Percentiles rank a stretch among this genome's conserved stretches.
These are phyloP conservation scores for Orobanche coerulescens DNA, from an alignment of 257 asterid genomes.

Conservation along the genomic window DNA sequence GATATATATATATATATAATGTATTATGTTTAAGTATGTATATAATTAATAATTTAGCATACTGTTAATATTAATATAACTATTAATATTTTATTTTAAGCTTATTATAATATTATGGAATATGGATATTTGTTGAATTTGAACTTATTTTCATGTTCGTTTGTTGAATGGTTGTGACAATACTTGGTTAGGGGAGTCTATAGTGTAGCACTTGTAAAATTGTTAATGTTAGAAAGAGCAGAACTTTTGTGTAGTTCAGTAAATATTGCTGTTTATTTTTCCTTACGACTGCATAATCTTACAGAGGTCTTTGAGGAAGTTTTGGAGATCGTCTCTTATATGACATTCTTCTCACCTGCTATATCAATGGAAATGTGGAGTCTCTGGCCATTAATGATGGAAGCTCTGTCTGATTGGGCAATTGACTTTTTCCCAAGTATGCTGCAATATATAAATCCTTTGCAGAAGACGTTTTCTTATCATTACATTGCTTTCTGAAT, in stretches of 20 bases:
- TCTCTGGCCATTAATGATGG: slow-evolving; percentile 96
- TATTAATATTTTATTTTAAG: no score
- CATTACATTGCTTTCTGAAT: not conserved
- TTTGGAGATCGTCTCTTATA: slow-evolving; percentile 93
- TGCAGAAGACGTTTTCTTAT: not conserved
- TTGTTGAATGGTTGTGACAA: not conserved
- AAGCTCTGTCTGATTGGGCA: slow-evolving; percentile 96
- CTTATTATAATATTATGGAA: no score
- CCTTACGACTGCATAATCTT: slow-evolving; percentile 19
- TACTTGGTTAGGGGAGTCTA: not conserved
- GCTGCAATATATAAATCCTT: slow-evolving; percentile 18
- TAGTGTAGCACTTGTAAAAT: not conserved
- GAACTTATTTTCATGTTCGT: not conserved
- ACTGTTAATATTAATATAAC: no score
- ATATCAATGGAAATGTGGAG: slow-evolving; percentile 97
- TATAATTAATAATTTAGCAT: no score
- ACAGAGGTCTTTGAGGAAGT: slow-evolving; percentile 99
- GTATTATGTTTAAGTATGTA: no score
- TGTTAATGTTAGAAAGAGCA: not conserved
- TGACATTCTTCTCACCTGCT: slow-evolving; percentile 92
- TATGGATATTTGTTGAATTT: not conserved
- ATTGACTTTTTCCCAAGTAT: slow-evolving; percentile 94
- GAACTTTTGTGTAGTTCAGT: not conserved
- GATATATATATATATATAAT: no score
- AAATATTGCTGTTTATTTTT: not conserved